Evolutionary conservation across 345 rosid genomes (phyloP), one percentile per base, ranked within the genome.

Genomic region (Luvunga scandens): DNA sequence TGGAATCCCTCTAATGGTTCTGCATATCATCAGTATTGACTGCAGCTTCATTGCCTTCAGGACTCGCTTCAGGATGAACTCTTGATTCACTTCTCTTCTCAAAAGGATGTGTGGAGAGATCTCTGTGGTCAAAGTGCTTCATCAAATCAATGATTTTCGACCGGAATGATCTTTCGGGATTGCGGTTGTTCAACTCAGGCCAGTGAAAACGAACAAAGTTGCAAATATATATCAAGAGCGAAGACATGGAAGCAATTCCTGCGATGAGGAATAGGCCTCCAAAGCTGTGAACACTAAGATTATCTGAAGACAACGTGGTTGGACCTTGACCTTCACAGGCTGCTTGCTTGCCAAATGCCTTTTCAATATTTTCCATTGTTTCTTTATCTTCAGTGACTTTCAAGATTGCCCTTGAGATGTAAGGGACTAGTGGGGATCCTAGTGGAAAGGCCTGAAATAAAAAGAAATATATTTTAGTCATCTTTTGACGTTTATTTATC

Each of bases 221-320:
- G 4, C n/a, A 25, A 0, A 76, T 66, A n/a, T 71, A 84, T 13
- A 82, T 3, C 9, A 84, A 61, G 53, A 89, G 30, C 2, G 92
- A 66, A 69, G 65, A 82, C 31, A 84, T n/a, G 10, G 90, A 70
- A 77, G 84, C 84, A 18, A 75, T 5, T 59, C 84, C 86, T 33
- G 83, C 79, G 74, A 89, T 72, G 79, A 89, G 39, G 75, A 88
- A 89, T 2, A 89, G 81, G 5, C 88, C 91, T 63, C 82, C 80
- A 22, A 89, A 86, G 86, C 83, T 85, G 34, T 77, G 33, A 0
- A 86, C 65, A 22, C 81, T 75, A 2, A 87, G 89, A 60, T 84
- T 78, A 59, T 81, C 77, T 0, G 86, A 78, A 1, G 84, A 77
- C 45, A 77, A 79, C 12, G 62, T 45, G 50, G 50, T 2, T 3